A percentile compares a stretch with the other conserved stretches of the same genome.
Evolutionary conservation across 352 stramenopile species (phyloP).

Genomic region (Globisporangium heterothallicum): DNA sequence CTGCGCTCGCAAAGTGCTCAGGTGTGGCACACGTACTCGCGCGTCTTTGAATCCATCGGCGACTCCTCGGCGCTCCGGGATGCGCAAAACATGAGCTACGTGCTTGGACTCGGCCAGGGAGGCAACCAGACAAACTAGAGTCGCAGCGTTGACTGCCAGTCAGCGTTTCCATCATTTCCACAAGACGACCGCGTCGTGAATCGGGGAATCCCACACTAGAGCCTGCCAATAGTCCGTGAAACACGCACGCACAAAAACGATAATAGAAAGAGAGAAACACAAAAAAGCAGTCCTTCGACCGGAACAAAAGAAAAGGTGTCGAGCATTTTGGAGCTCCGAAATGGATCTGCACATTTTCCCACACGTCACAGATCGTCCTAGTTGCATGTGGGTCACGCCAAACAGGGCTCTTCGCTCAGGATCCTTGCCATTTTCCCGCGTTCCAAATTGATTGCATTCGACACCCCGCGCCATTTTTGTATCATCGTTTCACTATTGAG

Average conservation of each 20-base stretch:
- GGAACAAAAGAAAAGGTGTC: neutral
- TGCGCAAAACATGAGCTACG: slow-evolving; percentile 87
- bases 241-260: neutral
- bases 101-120: slow-evolving; percentile 72
- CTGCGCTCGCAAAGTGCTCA: slow-evolving; percentile 73
- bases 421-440: neutral
- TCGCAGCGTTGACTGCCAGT: too few species aligned
- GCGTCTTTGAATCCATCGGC: slow-evolving; percentile 59
- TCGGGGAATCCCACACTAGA: too few species aligned
- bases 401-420: neutral
- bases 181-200: too few species aligned
- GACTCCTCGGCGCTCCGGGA: slow-evolving; percentile 72
- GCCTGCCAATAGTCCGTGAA: neutral
- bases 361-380: slow-evolving; percentile 1
- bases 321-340: neutral
- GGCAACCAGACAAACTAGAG: slow-evolving; percentile 71
- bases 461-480: slow-evolving; percentile 4
- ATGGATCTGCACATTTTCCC: neutral
- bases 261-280: slow-evolving; percentile 1
- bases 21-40: slow-evolving; percentile 73
- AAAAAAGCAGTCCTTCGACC: too few species aligned
- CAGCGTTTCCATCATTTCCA: too few species aligned
- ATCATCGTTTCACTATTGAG: slow-evolving; percentile 1
- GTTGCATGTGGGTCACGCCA: neutral
- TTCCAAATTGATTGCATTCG: too few species aligned